Evolutionary conservation across 129 eudicot genomes (phyloP).

Genomic region (Deinandra increscens): DNA sequence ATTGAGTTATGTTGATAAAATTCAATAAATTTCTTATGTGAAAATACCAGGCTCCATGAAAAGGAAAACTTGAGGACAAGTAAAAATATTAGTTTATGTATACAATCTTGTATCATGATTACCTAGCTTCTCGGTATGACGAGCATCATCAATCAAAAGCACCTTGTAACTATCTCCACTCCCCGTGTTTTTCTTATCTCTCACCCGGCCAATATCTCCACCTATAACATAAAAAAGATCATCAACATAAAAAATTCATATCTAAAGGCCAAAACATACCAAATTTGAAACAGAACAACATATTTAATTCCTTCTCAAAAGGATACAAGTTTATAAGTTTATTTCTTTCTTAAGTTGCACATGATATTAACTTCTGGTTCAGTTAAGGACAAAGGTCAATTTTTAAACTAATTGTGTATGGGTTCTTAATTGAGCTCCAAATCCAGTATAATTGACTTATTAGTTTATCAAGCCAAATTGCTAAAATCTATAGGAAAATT

Average conservation of each 20-base stretch:
- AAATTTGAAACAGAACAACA: constrained; percentile 2
- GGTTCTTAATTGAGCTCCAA: constrained; percentile 1
- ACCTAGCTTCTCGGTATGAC: constrained; percentile 55
- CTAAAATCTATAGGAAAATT: background rate
- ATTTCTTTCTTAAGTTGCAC: background rate
- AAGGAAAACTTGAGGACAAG: background rate
- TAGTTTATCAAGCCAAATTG: background rate
- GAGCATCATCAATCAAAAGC: constrained; percentile 48
- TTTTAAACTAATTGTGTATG: background rate
- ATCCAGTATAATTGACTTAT: background rate
- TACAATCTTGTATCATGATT: constrained; percentile 15
- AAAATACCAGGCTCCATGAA: background rate
- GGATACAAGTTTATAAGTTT: background rate
- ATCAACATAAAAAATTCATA: background rate
- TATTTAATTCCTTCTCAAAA: background rate
- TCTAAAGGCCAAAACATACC: constrained; percentile 5
- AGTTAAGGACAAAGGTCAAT: too few species aligned
- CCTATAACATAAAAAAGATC: constrained; percentile 32
- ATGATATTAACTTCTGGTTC: background rate
- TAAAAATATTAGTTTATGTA: background rate
- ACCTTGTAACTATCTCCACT: constrained; percentile 53
- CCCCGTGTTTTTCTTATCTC: constrained; percentile 41
- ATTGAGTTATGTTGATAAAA: constrained; percentile 2
- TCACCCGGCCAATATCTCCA: constrained; percentile 51
- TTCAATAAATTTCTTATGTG: background rate